phyloP scores from a whole-genome alignment of 1,284 basidiomycete species.

The Earliella scabrosa region DNA sequence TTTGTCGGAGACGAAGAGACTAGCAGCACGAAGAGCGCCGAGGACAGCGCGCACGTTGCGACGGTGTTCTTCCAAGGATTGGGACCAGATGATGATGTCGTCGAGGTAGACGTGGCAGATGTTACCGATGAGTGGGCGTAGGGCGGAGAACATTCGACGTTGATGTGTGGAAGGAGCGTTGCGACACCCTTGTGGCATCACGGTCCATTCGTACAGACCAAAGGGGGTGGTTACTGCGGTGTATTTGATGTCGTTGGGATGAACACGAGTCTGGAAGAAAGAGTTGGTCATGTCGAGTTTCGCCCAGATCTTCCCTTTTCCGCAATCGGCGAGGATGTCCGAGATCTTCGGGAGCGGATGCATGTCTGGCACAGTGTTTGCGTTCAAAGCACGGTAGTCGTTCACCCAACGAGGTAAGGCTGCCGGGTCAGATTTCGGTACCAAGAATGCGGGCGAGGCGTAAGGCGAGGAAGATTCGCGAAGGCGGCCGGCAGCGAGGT shows the following conservation, averaged over 20 bases:
- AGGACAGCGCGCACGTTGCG: not conserved
- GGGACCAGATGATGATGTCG: constrained; percentile 7
- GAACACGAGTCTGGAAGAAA: constrained; percentile 45
- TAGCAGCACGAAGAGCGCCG: constrained; percentile 23
- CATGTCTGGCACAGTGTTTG: constrained; percentile 39
- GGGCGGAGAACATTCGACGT: constrained; percentile 29
- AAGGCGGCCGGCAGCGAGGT: constrained; percentile 20
- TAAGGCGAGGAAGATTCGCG: constrained; percentile 2
- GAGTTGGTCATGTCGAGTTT: constrained; percentile 47
- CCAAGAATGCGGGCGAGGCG: constrained; percentile 41
- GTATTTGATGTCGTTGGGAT: constrained; percentile 39
- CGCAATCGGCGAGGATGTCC: constrained; percentile 39
- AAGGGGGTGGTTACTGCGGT: constrained; percentile 44
- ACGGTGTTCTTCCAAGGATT: not conserved
- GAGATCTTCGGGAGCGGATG: constrained; percentile 42
- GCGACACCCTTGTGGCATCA: constrained; percentile 44
- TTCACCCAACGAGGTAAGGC: constrained; percentile 44
- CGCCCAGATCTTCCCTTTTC: too few relatives aligned
- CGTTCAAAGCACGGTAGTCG: constrained; percentile 43
- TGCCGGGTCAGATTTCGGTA: constrained; percentile 41
- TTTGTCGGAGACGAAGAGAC: constrained; percentile 25
- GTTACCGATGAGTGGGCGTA: constrained; percentile 20
- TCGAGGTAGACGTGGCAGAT: constrained; percentile 3
- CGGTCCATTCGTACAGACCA: constrained; percentile 45
- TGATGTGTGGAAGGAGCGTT: constrained; percentile 37